Percentiles rank a stretch among this genome's conserved stretches.
These are phyloP conservation scores for Colletotrichum orbiculare DNA, from an alignment of 2,329 filamentous ascomycete genomes.

Conservation along the genomic window DNA sequence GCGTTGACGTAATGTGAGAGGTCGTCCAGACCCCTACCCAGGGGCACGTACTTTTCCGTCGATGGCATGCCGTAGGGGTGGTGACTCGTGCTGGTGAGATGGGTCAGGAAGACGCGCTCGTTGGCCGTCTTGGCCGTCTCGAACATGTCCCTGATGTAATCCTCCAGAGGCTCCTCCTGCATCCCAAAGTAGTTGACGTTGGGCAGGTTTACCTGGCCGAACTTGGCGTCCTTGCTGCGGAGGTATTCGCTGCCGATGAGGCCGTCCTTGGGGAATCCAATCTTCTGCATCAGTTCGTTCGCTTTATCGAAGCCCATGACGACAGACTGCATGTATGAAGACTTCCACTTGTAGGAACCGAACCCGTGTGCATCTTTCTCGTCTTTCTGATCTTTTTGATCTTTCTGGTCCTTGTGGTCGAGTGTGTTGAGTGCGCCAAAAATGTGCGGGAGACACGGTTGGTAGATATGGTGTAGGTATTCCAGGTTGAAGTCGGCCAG, in stretches of 20 bases:
- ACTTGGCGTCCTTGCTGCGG: conserved; percentile 13
- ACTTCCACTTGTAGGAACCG: conserved; percentile 35
- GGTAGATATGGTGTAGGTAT: conserved; percentile 49
- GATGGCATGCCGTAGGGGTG: conserved; percentile 42
- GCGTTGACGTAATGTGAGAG: conserved; percentile 56
- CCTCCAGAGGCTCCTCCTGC: conserved; percentile 52
- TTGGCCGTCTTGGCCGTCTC: conserved; percentile 42
- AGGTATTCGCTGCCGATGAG: conserved; percentile 18
- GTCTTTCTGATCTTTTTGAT: not conserved
- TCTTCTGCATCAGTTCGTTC: conserved; percentile 35
- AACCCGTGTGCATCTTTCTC: conserved; percentile 28
- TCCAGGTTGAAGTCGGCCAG: conserved; percentile 50
- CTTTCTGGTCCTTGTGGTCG: conserved; percentile 25
- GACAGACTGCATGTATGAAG: conserved; percentile 37
- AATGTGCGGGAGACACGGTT: conserved; percentile 49
- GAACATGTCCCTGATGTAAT: conserved; percentile 43
- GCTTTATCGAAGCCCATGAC: conserved; percentile 37
- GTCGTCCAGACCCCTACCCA: conserved; percentile 31
- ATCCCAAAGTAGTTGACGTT: conserved; percentile 56
- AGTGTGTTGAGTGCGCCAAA: conserved; percentile 37
- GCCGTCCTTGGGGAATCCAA: conserved; percentile 38
- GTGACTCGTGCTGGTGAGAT: conserved; percentile 52
- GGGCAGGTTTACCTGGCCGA: conserved; percentile 19
- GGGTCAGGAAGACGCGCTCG: conserved; percentile 48
- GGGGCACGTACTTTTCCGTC: conserved; percentile 19